phyloP scores from a whole-genome alignment of 1,139 yeast genomes.

The Zhuliangozyma parablackwelliae region DNA sequence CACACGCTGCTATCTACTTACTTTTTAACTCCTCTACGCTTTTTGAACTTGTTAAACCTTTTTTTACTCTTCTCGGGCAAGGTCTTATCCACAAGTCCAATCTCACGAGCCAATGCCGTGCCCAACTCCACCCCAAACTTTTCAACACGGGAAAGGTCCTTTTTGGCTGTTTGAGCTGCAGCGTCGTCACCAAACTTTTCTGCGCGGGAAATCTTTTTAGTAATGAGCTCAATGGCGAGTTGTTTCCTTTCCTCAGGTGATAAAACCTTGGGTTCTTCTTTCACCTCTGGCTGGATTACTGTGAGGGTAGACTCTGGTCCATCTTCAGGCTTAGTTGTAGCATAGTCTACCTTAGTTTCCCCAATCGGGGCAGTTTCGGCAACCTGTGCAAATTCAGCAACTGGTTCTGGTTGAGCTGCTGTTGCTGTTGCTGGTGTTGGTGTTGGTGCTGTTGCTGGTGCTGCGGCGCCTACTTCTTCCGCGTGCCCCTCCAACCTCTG shows the following conservation, averaged over 20 bases:
- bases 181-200: conserved; percentile 71
- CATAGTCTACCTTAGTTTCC: conserved; percentile 7
- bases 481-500: conserved; percentile 46
- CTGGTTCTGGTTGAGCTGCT: conserved; percentile 9
- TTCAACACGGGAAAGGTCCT: conserved; percentile 64
- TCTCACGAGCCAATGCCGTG: conserved; percentile 62
- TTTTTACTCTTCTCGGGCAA: conserved; percentile 16
- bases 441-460: conserved; percentile 9
- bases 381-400: conserved; percentile 13
- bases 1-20: too few relatives aligned
- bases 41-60: too few relatives aligned
- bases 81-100: conserved; percentile 48
- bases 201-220: conserved; percentile 66
- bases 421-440: conserved; percentile 15
- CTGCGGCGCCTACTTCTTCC: conserved; percentile 22
- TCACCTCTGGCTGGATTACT: conserved; percentile 18
- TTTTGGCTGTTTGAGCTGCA: conserved; percentile 49
- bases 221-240: conserved; percentile 63
- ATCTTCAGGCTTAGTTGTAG: conserved; percentile 9
- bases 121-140: conserved; percentile 79
- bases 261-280: conserved; percentile 35
- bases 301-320: conserved; percentile 10
- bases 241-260: conserved; percentile 68
- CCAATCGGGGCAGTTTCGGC: conserved; percentile 16
- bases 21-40: too few relatives aligned